Base-by-base conservation (phyloP, 139 green algal species). In the Tetratostichococcus sp. region DNA sequence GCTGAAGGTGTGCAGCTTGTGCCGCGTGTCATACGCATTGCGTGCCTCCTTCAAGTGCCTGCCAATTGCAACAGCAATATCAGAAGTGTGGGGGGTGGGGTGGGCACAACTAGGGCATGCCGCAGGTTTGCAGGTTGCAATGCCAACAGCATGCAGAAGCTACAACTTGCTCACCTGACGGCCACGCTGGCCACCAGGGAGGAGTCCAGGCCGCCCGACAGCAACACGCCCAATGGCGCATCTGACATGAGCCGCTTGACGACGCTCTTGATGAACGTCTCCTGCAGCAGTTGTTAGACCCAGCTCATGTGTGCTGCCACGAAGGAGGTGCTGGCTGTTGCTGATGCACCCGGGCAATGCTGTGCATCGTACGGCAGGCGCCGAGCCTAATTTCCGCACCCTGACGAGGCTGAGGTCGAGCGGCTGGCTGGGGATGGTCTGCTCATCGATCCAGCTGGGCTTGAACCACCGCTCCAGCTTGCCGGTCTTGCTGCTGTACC, bases 191-290 rank as follows among this genome's bases (percentile, higher is more conserved):
- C 91, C 14, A 99, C 93, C 28, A 99, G 88, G 23, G 88, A 95
- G 30, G 91, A 97, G 89, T 97, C 93, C 50, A 97, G 84, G 25
- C 96, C 96, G 21, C 96, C 96, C 31, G 89, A 97, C n/a, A 99
- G 89, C 62, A 98, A 85, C 75, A 99, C 87, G 65, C 90, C 94
- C 82, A 97, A 83, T 33, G 95, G 92, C 33, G 97, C 95, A 72
- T 99, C 95, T 23, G 85, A 90, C 96, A 99, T 99, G 17, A 99
- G 86, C 50, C 95, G 84, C 88, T 97, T 97, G 50, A 91, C 85
- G 65, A 97, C 93, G 14, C 93, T 82, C 30, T 87, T 80, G 68
- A 93, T 86, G 74, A 97, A 92, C 0, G 89, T 83, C 30, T 89
- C 73, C 28, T 89, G 83, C 30, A 62, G 39, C 39, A 26, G 50